Evolutionary conservation across 306 rosid species (phyloP), one percentile per base, ranked within the genome.

Genomic region (Malus fusca): DNA sequence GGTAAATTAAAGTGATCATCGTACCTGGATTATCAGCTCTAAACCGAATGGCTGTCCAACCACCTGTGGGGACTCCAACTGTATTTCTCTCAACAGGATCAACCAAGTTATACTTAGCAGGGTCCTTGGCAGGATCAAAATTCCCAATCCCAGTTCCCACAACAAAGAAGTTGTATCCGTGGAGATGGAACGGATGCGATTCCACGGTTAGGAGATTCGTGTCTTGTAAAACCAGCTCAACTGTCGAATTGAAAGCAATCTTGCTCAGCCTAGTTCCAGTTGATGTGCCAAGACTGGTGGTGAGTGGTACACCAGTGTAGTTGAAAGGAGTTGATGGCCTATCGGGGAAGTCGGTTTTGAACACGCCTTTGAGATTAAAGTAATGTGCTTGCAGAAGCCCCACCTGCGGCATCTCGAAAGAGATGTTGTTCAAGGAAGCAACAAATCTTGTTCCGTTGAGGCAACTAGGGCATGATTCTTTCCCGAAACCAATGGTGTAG

Each of bases 1-100:
- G 15, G 42, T 37, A 72, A 58, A 22, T 42, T 22, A 51, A 51
- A 17, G 55, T 18, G 11, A 51, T 59, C 4, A 11, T 21, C 11
- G 3, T 78, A 84, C 97, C 97, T 80, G 97, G 96, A 86, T 90
- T 92, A 84, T 90, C 91, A 25, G 96, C 97, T 56, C 58, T 79
- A 69, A 87, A 90, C 30, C 96, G 88, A 79, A 92, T 86, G 30
- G 96, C 91, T 0, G 91, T 85, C 96, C 96, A 92, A 68, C 96
- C 97, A 42, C 97, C 90, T 0, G 92, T 87, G 21, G 96, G 96
- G 77, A 92, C 88, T n/a, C 90, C 93, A 59, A 84, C 82, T 1
- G 96, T 92, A 67, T 92, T 92, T 84, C 97, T 92, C 77, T 92
- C 93, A 44, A 90, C 43, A 28, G 97, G 97, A 87, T 92, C 96